Evolutionary conservation across 495 filamentous ascomycete genomes (phyloP).

Genomic region (Aspergillus sparsus): DNA sequence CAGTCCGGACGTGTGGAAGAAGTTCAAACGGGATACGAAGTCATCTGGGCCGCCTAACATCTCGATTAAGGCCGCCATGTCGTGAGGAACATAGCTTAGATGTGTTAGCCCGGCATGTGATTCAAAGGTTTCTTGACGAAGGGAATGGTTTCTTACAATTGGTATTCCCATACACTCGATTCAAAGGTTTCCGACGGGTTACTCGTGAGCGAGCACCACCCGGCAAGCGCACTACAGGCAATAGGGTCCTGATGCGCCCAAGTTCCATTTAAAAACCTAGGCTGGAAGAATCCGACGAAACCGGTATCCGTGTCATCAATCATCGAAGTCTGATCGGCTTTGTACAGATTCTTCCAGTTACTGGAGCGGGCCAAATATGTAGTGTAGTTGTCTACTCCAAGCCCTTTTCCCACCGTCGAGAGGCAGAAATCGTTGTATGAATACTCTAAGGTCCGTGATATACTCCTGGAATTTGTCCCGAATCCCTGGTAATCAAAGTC

Average conservation of each 20-base stretch:
- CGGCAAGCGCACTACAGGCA: neutral
- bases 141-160: conserved; percentile 45
- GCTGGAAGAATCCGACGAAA: conserved; percentile 69
- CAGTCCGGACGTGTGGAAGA: conserved; percentile 53
- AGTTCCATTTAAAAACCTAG: conserved; percentile 56
- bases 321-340: conserved; percentile 50
- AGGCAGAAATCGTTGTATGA: conserved; percentile 69
- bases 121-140: neutral
- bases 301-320: conserved; percentile 42
- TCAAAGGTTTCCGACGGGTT: conserved; percentile 60
- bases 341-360: conserved; percentile 72
- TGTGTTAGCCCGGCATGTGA: conserved; percentile 4
- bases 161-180: conserved; percentile 70
- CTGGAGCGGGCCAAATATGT: conserved; percentile 62
- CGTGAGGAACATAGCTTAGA: conserved; percentile 64
- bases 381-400: conserved; percentile 55
- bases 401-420: conserved; percentile 50
- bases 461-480: conserved; percentile 67
- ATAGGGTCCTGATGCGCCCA: conserved; percentile 50
- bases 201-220: conserved; percentile 57
- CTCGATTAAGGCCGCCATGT: conserved; percentile 61
- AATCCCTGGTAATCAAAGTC: conserved; percentile 72
- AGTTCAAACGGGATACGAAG: conserved; percentile 65
- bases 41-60: conserved; percentile 56
- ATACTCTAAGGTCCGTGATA: conserved; percentile 72